These are phyloP conservation scores for Andrographis paniculata DNA, from an alignment of 305 asterid genomes.

Conservation along the genomic window DNA sequence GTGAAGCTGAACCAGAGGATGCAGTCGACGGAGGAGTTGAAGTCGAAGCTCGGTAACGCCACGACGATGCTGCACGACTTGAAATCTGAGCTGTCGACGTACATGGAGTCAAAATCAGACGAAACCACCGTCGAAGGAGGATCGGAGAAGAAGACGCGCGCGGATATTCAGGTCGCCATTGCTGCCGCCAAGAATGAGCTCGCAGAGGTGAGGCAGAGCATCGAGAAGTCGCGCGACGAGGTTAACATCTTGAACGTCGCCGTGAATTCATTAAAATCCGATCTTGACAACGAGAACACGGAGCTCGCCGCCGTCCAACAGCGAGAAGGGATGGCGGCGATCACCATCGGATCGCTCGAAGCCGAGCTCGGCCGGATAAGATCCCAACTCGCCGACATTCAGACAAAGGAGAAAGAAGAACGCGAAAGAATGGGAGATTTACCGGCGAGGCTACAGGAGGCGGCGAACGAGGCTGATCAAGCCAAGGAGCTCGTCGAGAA, in stretches of 20 bases:
- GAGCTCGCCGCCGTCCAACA: conserved; percentile 56
- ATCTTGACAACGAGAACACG: conserved; percentile 55
- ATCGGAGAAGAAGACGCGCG: conserved; percentile 42
- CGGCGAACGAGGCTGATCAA: conserved; percentile 56
- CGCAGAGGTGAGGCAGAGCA: conserved; percentile 60
- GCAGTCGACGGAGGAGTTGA: conserved; percentile 45
- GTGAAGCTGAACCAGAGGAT: conserved; percentile 46
- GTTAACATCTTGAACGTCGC: conserved; percentile 64
- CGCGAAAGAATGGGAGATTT: conserved; percentile 60
- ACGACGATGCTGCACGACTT: conserved; percentile 47
- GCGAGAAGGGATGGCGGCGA: conserved; percentile 80
- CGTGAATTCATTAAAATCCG: conserved; percentile 53
- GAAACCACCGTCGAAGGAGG: conserved; percentile 29
- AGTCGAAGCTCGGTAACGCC: conserved; percentile 50
- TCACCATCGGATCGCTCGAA: conserved; percentile 76
- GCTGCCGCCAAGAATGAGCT: conserved; percentile 62
- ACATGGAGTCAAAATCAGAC: conserved; percentile 52
- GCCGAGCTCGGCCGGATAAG: conserved; percentile 56
- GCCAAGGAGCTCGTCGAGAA: conserved; percentile 43
- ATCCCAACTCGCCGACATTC: conserved; percentile 48
- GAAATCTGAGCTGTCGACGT: conserved; percentile 74
- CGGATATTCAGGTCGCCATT: conserved; percentile 51
- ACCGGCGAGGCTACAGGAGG: conserved; percentile 58
- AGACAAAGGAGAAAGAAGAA: conserved; percentile 60
- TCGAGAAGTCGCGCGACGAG: conserved; percentile 49